Evolutionary conservation across 2,329 filamentous ascomycete genomes (phyloP).

Genomic region (Curvularia sp.): DNA sequence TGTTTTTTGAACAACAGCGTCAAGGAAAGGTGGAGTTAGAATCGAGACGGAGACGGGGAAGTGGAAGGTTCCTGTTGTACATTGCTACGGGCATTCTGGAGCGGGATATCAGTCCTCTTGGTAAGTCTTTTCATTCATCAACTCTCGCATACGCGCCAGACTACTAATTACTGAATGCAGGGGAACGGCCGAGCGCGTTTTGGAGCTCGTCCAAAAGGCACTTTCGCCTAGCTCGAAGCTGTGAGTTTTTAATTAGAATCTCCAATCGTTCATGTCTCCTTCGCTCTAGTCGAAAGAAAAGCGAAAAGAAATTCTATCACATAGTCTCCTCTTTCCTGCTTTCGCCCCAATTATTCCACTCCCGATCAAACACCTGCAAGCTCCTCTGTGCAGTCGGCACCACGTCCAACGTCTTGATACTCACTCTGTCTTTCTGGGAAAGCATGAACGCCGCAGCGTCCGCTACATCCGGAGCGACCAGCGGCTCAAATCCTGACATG

Average conservation of each 20-base stretch:
- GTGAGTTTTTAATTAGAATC: conserved; percentile 10
- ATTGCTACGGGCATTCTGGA: conserved; percentile 81
- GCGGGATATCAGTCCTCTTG: conserved; percentile 71
- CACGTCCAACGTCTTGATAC: conserved; percentile 57
- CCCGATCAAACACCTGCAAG: conserved; percentile 47
- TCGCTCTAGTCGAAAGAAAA: neutral
- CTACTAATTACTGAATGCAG: conserved; percentile 24
- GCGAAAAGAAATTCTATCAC: neutral
- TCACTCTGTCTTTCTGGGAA: conserved; percentile 49
- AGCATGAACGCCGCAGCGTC: conserved; percentile 55
- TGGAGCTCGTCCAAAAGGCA: conserved; percentile 49
- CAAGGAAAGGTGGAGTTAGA: conserved; percentile 74
- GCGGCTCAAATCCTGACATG: conserved; percentile 55
- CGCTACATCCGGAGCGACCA: conserved; percentile 55
- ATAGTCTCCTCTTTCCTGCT: conserved; percentile 11
- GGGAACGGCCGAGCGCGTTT: conserved; percentile 53
- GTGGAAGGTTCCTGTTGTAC: conserved; percentile 63
- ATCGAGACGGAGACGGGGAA: conserved; percentile 73
- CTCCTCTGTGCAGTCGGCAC: conserved; percentile 54
- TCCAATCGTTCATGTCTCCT: neutral
- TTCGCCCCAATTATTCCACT: conserved; percentile 37
- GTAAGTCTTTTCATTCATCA: conserved; percentile 21
- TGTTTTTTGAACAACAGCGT: conserved; percentile 49
- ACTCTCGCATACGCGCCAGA: neutral
- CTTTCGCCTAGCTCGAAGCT: conserved; percentile 34